These are phyloP conservation scores for Alloteropsis angusta DNA, from an alignment of 202 grass and related monocot species.

Conservation along the genomic window DNA sequence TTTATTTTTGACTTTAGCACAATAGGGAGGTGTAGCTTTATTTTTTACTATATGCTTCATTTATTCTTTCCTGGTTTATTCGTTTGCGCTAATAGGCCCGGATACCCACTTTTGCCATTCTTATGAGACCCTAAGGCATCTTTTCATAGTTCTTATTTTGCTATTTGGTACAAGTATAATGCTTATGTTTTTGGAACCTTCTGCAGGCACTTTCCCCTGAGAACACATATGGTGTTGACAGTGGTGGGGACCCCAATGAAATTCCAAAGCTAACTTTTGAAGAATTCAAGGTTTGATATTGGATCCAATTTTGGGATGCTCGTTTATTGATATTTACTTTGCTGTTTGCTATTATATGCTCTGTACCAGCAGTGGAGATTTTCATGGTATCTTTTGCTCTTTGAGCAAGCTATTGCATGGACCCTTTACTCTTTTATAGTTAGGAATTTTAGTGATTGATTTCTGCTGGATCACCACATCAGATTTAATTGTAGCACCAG, in stretches of 20 bases:
- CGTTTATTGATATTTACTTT: background rate
- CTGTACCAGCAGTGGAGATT: background rate
- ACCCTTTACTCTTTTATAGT: background rate
- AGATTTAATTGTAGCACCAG: background rate
- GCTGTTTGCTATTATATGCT: background rate
- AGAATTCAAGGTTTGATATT: conserved; percentile 87
- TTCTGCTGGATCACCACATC: background rate
- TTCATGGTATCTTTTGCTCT: background rate
- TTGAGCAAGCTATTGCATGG: background rate
- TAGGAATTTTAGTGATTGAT: background rate
- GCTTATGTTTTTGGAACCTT: conserved; percentile 10
- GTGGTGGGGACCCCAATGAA: conserved; percentile 94
- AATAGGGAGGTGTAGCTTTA: conserved; percentile 3
- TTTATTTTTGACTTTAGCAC: conserved; percentile 4
- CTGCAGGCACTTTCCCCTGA: conserved; percentile 88
- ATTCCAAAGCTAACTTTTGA: conserved; percentile 97
- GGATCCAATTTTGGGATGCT: conserved; percentile 11
- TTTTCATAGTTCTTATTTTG: conserved; percentile 3
- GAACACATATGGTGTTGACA: conserved; percentile 95
- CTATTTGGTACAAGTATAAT: background rate
- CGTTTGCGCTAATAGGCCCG: background rate
- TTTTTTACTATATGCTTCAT: conserved; percentile 7
- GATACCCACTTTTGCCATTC: background rate
- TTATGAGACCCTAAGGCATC: background rate
- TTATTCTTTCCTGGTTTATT: background rate